phyloP scores from a whole-genome alignment of 805 yeast genomes.

The Barnettozyma botsteinii region DNA sequence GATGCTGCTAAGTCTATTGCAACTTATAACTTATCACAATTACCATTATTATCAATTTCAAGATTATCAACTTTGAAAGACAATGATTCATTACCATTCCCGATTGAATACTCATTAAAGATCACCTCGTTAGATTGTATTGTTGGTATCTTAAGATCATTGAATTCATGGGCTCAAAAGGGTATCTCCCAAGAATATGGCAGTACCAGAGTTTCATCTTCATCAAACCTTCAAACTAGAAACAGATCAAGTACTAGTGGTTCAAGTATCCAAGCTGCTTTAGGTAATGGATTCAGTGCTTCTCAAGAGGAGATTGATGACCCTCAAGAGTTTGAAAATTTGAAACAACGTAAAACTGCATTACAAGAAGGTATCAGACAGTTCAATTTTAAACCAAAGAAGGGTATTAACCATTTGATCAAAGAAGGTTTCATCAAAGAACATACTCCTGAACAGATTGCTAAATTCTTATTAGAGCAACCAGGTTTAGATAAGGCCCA shows the following conservation, averaged over 20 bases:
- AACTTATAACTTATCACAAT: conserved; percentile 65
- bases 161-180: conserved; percentile 83
- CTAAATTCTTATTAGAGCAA: conserved; percentile 64
- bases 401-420: conserved; percentile 62
- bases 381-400: conserved; percentile 82
- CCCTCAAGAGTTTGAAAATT: conserved; percentile 77
- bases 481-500: conserved; percentile 77
- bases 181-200: conserved; percentile 33
- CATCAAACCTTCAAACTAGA: conserved; percentile 14
- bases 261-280: conserved; percentile 13
- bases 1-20: conserved; percentile 51
- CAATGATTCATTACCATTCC: conserved; percentile 42
- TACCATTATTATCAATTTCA: conserved; percentile 72
- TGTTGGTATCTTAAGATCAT: conserved; percentile 74
- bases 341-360: conserved; percentile 78
- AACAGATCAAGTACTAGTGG: conserved; percentile 26
- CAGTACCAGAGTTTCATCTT: conserved; percentile 15
- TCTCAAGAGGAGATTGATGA: conserved; percentile 47
- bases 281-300: conserved; percentile 5
- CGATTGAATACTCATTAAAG: conserved; percentile 79
- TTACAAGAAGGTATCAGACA: conserved; percentile 69
- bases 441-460: conserved; percentile 62
- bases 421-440: conserved; percentile 57
- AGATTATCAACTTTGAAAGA: conserved; percentile 59
- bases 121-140: conserved; percentile 74